These are phyloP conservation scores for Anthracocystis panici-leucophaei DNA, from an alignment of 1,284 basidiomycete species.

Conservation along the genomic window DNA sequence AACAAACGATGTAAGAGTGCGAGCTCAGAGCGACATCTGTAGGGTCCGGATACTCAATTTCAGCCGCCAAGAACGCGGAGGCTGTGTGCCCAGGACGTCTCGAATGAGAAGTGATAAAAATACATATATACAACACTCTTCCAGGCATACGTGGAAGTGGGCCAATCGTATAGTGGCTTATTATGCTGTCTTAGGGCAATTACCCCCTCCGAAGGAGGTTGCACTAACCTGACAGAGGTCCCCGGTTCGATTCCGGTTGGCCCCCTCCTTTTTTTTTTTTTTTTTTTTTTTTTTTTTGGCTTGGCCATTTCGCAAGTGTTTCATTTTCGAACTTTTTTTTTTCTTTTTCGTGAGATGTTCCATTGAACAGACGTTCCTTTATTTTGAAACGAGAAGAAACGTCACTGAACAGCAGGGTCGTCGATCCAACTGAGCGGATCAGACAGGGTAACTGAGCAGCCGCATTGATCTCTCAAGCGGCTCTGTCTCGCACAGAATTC, in stretches of 20 bases:
- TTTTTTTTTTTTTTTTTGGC: neutral
- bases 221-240: conserved; percentile 56
- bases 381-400: conserved; percentile 1
- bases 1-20: neutral
- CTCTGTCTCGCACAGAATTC: no score
- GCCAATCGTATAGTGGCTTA: conserved; percentile 58
- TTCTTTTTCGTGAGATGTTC: conserved; percentile 10
- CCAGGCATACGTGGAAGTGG: neutral
- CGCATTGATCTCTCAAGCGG: no score
- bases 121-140: neutral
- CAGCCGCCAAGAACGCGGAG: conserved; percentile 10
- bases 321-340: neutral
- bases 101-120: no score
- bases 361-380: neutral
- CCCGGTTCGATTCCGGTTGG: conserved; percentile 58
- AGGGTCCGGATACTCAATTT: conserved; percentile 2
- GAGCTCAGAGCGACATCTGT: neutral
- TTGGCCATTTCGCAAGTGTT: neutral
- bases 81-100: no score
- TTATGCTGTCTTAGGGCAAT: conserved; percentile 58
- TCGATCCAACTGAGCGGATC: neutral
- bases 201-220: neutral
- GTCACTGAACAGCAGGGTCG: conserved; percentile 1
- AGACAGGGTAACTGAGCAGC: neutral
- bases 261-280: conserved; percentile 24